These are phyloP conservation scores for Penicillium sp. DNA, from an alignment of 2,329 filamentous ascomycete species.

Conservation along the genomic window DNA sequence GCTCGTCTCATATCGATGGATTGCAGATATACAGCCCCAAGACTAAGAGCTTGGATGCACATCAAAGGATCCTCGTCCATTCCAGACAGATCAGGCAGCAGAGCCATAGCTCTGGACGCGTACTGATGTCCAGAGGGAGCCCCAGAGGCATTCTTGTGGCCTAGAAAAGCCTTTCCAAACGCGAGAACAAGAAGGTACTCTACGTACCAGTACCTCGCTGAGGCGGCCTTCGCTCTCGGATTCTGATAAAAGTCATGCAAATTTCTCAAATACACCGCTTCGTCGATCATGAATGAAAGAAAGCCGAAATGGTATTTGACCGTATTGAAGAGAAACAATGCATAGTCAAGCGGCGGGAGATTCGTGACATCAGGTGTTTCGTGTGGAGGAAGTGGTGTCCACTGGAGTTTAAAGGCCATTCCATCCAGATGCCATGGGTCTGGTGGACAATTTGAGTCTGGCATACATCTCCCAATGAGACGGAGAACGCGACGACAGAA, in stretches of 20 bases:
- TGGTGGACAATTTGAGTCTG: slow-evolving; percentile 26
- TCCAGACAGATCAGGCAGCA: slow-evolving; percentile 35
- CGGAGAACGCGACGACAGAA: slow-evolving; percentile 32
- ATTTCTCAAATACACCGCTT: slow-evolving; percentile 37
- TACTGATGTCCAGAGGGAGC: slow-evolving; percentile 36
- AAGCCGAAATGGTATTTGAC: slow-evolving; percentile 54
- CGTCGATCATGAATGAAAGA: slow-evolving; percentile 51
- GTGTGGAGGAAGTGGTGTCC: slow-evolving; percentile 21
- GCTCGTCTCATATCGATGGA: slow-evolving; percentile 38
- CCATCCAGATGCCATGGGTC: slow-evolving; percentile 31
- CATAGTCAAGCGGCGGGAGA: slow-evolving; percentile 49
- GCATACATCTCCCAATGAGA: slow-evolving; percentile 28
- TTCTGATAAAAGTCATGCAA: slow-evolving; percentile 40
- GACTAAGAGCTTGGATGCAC: slow-evolving; percentile 30
- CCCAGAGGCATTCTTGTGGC: slow-evolving; percentile 26
- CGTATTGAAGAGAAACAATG: slow-evolving; percentile 50
- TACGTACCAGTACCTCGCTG: slow-evolving; percentile 44
- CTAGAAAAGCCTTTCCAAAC: slow-evolving; percentile 51
- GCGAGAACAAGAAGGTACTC: slow-evolving; percentile 52
- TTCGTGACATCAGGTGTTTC: slow-evolving; percentile 29
- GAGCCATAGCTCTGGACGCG: slow-evolving; percentile 35
- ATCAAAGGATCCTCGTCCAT: slow-evolving; percentile 26
- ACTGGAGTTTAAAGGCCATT: slow-evolving; percentile 27
- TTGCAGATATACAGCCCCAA: slow-evolving; percentile 38
- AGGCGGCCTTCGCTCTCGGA: slow-evolving; percentile 22